Evolutionary conservation across 495 filamentous ascomycete genomes (phyloP).

Genomic region (Penicillium samsonianum): DNA sequence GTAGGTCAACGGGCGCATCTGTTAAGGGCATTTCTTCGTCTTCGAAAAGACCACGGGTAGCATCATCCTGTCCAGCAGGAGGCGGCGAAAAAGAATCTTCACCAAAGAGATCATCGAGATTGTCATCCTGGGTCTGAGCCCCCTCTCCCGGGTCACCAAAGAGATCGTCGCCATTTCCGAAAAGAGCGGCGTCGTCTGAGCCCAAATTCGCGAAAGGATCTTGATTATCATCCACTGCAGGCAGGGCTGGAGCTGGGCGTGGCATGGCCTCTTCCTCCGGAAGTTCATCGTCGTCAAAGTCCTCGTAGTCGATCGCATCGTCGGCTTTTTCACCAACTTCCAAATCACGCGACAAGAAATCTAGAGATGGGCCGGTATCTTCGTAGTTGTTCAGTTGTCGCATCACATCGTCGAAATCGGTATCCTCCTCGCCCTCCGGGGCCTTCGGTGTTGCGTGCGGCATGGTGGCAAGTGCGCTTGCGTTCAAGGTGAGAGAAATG

Average conservation of each 20-base stretch:
- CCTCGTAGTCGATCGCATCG: constrained; percentile 84
- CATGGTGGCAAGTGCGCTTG: constrained; percentile 30
- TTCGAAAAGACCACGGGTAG: constrained; percentile 44
- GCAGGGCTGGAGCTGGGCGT: constrained; percentile 15
- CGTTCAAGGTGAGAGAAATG: not conserved
- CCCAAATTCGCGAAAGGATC: constrained; percentile 28
- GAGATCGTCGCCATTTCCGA: constrained; percentile 41
- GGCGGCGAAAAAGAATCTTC: constrained; percentile 47
- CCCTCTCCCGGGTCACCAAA: constrained; percentile 45
- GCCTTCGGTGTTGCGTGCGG: constrained; percentile 49
- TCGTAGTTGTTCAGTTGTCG: constrained; percentile 49
- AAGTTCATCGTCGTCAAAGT: constrained; percentile 74
- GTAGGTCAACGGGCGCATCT: constrained; percentile 26
- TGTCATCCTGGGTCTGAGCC: constrained; percentile 35
- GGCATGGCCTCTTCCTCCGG: constrained; percentile 60
- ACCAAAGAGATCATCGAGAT: constrained; percentile 57
- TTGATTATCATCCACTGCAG: constrained; percentile 21
- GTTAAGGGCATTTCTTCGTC: constrained; percentile 36
- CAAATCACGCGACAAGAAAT: constrained; percentile 51
- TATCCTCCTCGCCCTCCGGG: constrained; percentile 40
- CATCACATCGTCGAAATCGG: constrained; percentile 53
- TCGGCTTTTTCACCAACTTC: constrained; percentile 73
- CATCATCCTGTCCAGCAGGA: constrained; percentile 40
- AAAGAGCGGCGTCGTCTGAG: constrained; percentile 56
- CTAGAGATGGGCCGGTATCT: constrained; percentile 36